A percentile compares a stretch with the other conserved stretches of the same genome.
Conservation (phyloP, 2,329 filamentous ascomycete species). For the Aspergillus ochraceus region DNA sequence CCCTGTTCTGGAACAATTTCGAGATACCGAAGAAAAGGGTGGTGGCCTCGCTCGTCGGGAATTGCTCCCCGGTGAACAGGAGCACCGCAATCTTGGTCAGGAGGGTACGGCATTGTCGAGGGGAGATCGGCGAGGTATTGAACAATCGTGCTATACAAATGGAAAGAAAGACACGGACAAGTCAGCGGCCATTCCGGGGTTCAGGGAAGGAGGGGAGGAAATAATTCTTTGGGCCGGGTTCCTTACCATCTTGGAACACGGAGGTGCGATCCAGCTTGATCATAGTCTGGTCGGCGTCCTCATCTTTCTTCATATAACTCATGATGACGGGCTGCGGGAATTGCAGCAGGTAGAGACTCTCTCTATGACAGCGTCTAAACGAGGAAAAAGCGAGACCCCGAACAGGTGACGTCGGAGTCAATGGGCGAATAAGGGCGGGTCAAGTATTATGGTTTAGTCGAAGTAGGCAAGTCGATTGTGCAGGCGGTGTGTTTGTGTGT, state of each 20-base stretch:
- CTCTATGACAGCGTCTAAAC: slow-evolving; percentile 15
- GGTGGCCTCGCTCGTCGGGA: slow-evolving; percentile 95
- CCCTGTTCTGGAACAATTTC: slow-evolving; percentile 99
- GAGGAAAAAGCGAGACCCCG: slow-evolving; percentile 8
- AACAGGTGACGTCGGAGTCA: slow-evolving; percentile 24
- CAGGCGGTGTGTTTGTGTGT: slow-evolving; percentile 24
- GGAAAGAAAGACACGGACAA: slow-evolving; percentile 6
- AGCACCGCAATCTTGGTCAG: slow-evolving; percentile 96
- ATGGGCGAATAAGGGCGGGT: slow-evolving; percentile 26
- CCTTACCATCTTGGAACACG: slow-evolving; percentile 95
- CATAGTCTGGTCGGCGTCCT: slow-evolving; percentile 90
- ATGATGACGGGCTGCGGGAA: slow-evolving; percentile 53
- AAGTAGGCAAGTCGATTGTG: slow-evolving; percentile 11
- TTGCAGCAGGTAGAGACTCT: slow-evolving; percentile 26
- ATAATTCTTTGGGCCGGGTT: slow-evolving; percentile 11
- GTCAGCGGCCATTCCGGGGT: slow-evolving; percentile 20
- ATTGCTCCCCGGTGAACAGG: slow-evolving; percentile 94
- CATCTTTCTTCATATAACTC: slow-evolving; percentile 99
- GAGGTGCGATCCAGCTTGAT: slow-evolving; percentile 97
- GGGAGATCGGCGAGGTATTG: slow-evolving; percentile 95
- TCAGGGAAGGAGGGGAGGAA: slow-evolving; percentile 21
- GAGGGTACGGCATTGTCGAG: slow-evolving; percentile 94
- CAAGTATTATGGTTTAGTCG: slow-evolving; percentile 11
- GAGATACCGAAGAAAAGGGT: slow-evolving; percentile 98
- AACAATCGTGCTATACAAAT: slow-evolving; percentile 76